Evolutionary conservation across 768 basidiomycete species (phyloP), one percentile per base, ranked within the genome.

Genomic region (Agaricus sinodeliciosus): DNA sequence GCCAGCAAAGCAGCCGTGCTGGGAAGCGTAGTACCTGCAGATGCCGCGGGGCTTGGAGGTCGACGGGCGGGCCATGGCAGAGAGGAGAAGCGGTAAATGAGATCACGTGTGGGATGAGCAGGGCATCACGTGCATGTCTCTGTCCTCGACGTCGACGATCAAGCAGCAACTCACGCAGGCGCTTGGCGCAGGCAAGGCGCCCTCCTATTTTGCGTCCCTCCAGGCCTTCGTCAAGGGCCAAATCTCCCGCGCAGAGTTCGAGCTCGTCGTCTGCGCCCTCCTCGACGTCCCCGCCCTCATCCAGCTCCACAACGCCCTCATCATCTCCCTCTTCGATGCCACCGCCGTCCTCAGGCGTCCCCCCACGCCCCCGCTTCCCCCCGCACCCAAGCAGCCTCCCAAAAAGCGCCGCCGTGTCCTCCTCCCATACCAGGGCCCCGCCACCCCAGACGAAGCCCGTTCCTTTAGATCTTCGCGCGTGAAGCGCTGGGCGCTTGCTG

Each of bases 301-400:
- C 26, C 87, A 89, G 65, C 70, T 90, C 2, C 90, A 92, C 63
- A 92, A 92, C 65, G 82, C 89, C 9, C 74, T 92, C 28, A 82
- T 92, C 34, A 90, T 91, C 27, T 89, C 89, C 2, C 67, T 92
- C 13, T 88, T 91, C 57, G 88, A 89, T 65, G 85, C 85, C 19
- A 87, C 87, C 1, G 72, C 73, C 3, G 80, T 81, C 0, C 80
- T 85, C 58, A 81, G 84, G 58, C 78, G 85, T 39, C 80, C 81
- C 2, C 78, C 79, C 0, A 82, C 86, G 0, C 80, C 84, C 7
- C 84, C 86, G 3, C 80, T 82, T 1, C 76, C 77, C n/a, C 70
- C 83, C 36, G 63, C 72, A 1, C 77, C 84, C 8, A 86, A 85
- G 59, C 77, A 75, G 5, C 79, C 74, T 5, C 74, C 82, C 11